Percentiles rank a stretch among this genome's conserved stretches.
Conservation (phyloP, 2,329 filamentous ascomycete genomes). For the Sporothrix pseudoabietina region DNA sequence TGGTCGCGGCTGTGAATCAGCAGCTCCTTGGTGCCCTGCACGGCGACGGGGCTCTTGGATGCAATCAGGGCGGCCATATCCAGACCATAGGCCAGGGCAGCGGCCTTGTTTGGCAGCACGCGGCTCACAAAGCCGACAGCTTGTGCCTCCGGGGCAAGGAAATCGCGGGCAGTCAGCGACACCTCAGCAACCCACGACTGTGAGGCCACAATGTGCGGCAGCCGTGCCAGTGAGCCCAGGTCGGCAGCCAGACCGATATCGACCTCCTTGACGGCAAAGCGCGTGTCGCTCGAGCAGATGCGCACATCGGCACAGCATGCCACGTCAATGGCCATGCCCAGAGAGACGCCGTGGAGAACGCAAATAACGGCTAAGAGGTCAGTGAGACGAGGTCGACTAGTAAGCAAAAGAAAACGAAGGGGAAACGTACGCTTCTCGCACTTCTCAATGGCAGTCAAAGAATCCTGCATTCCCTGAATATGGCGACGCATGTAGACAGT, state of each 20-base stretch:
- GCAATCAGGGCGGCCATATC: slow-evolving; percentile 68
- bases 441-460: slow-evolving; percentile 73
- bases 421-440: slow-evolving; percentile 77
- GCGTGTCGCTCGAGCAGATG: slow-evolving; percentile 60
- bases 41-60: slow-evolving; percentile 82
- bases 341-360: slow-evolving; percentile 75
- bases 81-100: slow-evolving; percentile 63
- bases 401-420: neutral
- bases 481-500: slow-evolving; percentile 65
- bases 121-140: slow-evolving; percentile 69
- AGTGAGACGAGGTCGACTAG: neutral
- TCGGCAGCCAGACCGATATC: slow-evolving; percentile 81
- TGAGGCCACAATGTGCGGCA: slow-evolving; percentile 73
- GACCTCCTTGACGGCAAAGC: slow-evolving; percentile 76
- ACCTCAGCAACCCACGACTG: slow-evolving; percentile 80
- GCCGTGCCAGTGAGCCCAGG: slow-evolving; percentile 71
- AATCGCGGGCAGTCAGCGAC: slow-evolving; percentile 69
- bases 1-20: slow-evolving; percentile 81
- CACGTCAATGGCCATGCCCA: slow-evolving; percentile 78
- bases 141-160: slow-evolving; percentile 68
- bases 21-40: slow-evolving; percentile 84
- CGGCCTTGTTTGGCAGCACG: slow-evolving; percentile 64
- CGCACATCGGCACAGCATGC: slow-evolving; percentile 71
- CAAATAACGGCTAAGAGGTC: slow-evolving; percentile 68
- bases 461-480: slow-evolving; percentile 78